Base-by-base conservation (phyloP, 2,329 filamentous ascomycete genomes). In the Aspergillus udagawae region DNA sequence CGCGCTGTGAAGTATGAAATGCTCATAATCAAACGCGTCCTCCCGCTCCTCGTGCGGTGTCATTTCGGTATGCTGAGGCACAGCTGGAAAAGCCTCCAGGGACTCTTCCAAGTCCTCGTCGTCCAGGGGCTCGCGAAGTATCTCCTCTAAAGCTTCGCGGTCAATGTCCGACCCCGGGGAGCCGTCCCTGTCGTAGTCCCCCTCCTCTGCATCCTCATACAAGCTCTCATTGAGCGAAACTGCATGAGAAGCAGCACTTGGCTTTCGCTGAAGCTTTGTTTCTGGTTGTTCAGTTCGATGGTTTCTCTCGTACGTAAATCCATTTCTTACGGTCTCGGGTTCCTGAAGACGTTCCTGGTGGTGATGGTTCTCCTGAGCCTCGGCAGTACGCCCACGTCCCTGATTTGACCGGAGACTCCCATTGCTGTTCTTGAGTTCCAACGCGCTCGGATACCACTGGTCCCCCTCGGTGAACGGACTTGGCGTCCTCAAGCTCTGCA, bases 11-110 rank as follows among this genome's bases (percentile, higher is more conserved):
- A 97, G 81, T 73, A 96, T 96, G 76, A 97, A 97, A 70, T 96
- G 88, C 72, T 96, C 90, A 61, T 97, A 97, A 72, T 97, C 93
- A 68, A 97, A 97, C 1, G 92, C 92, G 73, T 97, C 93, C 63
- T 92, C 87, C 21, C 93, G 89, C 72, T 97, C 92, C 75, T 97
- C 93, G 67, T 97, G 93, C 0, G 91, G 91, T 5, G 89, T 76
- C 8, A 83, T 82, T 52, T 84, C 81, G 54, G 84, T 80, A 50
- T 81, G 71, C 0, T 58, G 67, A 10, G 70, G 67, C 14, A 69
- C 63, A 3, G 70, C 56, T 7, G 70, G 68, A 25, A 73, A 69
- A n/a, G 70, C 67, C 49, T 72, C 68, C 49, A 73, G 59, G n/a
- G 69, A 50, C 10, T 70, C 70, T 25, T 70, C 67, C n/a, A 74